Percentiles rank a stretch among this genome's conserved stretches.
These are phyloP conservation scores for Amylocystis lapponica DNA, from an alignment of 768 basidiomycete genomes.

Conservation along the genomic window DNA sequence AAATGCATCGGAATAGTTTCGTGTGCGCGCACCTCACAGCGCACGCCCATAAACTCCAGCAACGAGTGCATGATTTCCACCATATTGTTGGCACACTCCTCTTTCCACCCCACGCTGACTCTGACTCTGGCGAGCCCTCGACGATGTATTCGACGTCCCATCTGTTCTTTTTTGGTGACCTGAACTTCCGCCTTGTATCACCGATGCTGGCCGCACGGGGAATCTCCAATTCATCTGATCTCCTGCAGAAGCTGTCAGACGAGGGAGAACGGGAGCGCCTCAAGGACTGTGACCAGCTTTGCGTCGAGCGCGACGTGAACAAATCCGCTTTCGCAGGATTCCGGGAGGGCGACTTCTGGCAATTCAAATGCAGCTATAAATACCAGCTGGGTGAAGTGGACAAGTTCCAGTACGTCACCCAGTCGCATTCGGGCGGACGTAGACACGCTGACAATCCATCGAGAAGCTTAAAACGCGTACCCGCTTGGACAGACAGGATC, in stretches of 20 bases:
- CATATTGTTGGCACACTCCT: slow-evolving; percentile 78
- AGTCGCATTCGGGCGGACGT: slow-evolving; percentile 1
- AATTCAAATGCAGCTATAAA: slow-evolving; percentile 88
- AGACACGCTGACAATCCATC: not conserved
- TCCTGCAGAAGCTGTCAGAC: slow-evolving; percentile 30
- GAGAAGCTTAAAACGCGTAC: slow-evolving; percentile 63
- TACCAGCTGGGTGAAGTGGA: slow-evolving; percentile 78
- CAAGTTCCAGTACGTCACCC: slow-evolving; percentile 60
- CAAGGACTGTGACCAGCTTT: slow-evolving; percentile 71
- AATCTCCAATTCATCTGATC: slow-evolving; percentile 36
- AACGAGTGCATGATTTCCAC: slow-evolving; percentile 71
- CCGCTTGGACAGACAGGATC: slow-evolving; percentile 92
- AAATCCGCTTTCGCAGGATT: slow-evolving; percentile 67
- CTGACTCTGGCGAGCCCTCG: slow-evolving; percentile 33
- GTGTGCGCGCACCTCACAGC: slow-evolving; percentile 91
- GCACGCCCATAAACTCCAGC: slow-evolving; percentile 56
- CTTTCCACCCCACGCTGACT: slow-evolving; percentile 51
- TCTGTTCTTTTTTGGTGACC: slow-evolving; percentile 89
- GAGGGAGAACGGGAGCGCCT: slow-evolving; percentile 51
- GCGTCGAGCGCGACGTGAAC: slow-evolving; percentile 49
- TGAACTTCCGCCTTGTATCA: slow-evolving; percentile 82
- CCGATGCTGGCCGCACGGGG: slow-evolving; percentile 42
- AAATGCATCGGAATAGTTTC: slow-evolving; percentile 47
- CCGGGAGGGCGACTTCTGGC: slow-evolving; percentile 82
- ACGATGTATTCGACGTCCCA: slow-evolving; percentile 84